Base-by-base conservation (phyloP, 164 flowering plant species). In the Macadamia tetraphylla region DNA sequence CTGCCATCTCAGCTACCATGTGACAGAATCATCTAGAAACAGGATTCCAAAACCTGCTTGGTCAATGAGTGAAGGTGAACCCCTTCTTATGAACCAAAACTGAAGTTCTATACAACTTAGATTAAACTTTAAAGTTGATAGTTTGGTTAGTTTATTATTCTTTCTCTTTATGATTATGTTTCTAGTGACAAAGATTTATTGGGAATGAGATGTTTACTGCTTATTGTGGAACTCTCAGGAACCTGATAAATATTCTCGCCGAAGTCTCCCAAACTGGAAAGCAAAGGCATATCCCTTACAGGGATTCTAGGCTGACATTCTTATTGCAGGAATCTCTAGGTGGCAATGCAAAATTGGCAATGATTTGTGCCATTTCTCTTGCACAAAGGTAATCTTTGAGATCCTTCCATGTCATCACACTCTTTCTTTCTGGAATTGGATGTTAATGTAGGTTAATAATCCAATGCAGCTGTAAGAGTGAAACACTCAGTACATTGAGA, bases 281-380 rank as follows among this genome's bases (percentile, higher is more conserved):
- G 79, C 97, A 88, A 72, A 86, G 99, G 72, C 99, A 95, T 80
- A 90, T 95, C 31, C 99, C 99, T 8, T 95, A 95, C 59, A 84
- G 99, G 78, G 98, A 95, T 80, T 95, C 99, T 60, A 86, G 81
- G 81, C 75, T 95, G 82, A 95, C 99, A 59, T 95, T 95, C 78
- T 83, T 95, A 64, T 76, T 95, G 74, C 98, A 95, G 82, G 99
- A 95, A 61, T 95, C 99, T 71, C 89, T 95, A 18, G 99, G 99
- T 49, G 99, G 99, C 61, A 95, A 95, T 85, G 99, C 98, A 63
- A 95, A 89, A 69, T 63, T 92, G 62, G 94, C 96, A 46, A 91
- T 95, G 97, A 82, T 95, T 31, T 95, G 99, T 87, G 98, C 99
- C 55, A 80, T 95, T 73, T 92, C 97, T 77, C 98, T 98, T 15